Evolutionary conservation across 2,329 filamentous ascomycete genomes (phyloP).

Genomic region (Cryphonectria radicalis): DNA sequence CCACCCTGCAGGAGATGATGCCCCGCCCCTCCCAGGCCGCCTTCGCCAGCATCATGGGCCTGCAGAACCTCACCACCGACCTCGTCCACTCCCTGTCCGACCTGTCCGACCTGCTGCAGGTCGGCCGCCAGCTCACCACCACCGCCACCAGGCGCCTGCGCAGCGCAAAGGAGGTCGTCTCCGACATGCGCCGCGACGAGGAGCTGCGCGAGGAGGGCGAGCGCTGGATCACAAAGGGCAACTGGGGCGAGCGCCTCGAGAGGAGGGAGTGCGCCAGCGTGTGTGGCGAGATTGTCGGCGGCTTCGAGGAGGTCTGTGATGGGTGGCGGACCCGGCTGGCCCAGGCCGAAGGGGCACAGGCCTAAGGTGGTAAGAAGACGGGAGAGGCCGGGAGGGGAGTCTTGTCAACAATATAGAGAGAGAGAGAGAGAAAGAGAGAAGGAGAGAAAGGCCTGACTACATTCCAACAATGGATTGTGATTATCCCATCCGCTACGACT

Average conservation of each 20-base stretch:
- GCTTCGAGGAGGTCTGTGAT: conserved; percentile 90
- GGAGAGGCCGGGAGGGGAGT: background rate
- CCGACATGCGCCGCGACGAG: conserved; percentile 82
- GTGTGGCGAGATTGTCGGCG: conserved; percentile 85
- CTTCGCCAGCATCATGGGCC: conserved; percentile 67
- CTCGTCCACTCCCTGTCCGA: conserved; percentile 81
- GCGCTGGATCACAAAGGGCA: conserved; percentile 77
- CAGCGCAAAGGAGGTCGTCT: conserved; percentile 81
- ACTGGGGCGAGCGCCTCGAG: conserved; percentile 78
- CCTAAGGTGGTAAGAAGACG: conserved; percentile 31
- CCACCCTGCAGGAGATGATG: conserved; percentile 68
- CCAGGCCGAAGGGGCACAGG: conserved; percentile 57
- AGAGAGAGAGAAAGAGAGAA: background rate
- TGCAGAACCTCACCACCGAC: conserved; percentile 73
- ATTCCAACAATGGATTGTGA: background rate
- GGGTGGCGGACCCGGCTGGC: conserved; percentile 78
- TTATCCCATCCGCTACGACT: too few species aligned
- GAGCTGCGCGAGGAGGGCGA: conserved; percentile 83
- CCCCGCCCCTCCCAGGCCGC: conserved; percentile 66
- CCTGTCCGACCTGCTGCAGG: conserved; percentile 89
- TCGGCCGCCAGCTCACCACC: conserved; percentile 86
- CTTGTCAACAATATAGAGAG: background rate
- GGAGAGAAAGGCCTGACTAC: background rate
- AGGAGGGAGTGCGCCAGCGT: conserved; percentile 81
- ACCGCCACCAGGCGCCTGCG: conserved; percentile 80